Evolutionary conservation across 225 moss, liverwort and hornwort species (phyloP).

Genomic region (Ulota crispa): DNA sequence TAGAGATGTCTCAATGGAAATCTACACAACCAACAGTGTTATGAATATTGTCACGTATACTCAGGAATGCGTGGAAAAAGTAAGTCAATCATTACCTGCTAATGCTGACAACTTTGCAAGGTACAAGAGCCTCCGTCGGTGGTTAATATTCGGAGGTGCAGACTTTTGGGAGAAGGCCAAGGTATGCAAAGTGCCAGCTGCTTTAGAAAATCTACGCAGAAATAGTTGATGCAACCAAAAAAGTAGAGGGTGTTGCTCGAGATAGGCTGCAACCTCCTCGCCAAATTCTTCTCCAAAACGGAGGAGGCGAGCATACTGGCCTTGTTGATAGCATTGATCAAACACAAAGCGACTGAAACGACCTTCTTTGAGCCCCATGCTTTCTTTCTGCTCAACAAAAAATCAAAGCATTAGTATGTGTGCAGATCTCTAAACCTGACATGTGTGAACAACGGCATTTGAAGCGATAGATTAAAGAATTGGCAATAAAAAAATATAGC

Average conservation of each 20-base stretch:
- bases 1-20: neutral
- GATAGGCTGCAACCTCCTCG: conserved; percentile 78
- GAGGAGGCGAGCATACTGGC: conserved; percentile 82
- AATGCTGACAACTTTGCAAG: conserved; percentile 89
- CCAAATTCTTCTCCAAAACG: conserved; percentile 93
- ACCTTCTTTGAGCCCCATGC: conserved; percentile 97
- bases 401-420: conserved; percentile 18
- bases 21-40: neutral
- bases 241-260: conserved; percentile 81
- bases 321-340: conserved; percentile 73
- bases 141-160: conserved; percentile 55
- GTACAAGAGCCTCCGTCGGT: conserved; percentile 74
- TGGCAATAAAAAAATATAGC: neutral
- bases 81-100: conserved; percentile 48
- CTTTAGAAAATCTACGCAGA: conserved; percentile 65
- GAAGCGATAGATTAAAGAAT: neutral
- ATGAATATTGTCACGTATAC: neutral
- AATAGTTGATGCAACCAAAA: conserved; percentile 92
- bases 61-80: neutral
- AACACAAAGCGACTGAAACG: conserved; percentile 97
- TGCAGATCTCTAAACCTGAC: conserved; percentile 9
- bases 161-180: conserved; percentile 64
- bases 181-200: conserved; percentile 74
- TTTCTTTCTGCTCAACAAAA: conserved; percentile 75
- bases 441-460: neutral